phyloP scores from a whole-genome alignment of 352 stramenopile genomes.

The Globisporangium parvum region DNA sequence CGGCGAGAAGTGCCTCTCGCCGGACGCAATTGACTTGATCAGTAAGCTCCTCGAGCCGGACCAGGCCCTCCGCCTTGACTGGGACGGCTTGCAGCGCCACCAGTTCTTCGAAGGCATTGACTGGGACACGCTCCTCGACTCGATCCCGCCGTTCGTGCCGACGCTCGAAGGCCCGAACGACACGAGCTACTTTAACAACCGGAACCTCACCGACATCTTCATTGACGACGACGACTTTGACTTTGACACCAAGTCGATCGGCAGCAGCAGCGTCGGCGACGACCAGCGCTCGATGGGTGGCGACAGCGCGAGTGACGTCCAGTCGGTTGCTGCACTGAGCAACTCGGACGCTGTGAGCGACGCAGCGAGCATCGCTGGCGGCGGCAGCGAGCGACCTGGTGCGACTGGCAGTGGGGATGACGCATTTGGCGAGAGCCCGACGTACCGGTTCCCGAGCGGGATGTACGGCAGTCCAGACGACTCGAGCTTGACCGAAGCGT shows the following conservation, averaged over 20 bases:
- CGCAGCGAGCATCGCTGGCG: conserved; percentile 2
- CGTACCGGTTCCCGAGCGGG: conserved; percentile 52
- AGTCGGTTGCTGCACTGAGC: not conserved
- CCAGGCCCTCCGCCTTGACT: conserved; percentile 53
- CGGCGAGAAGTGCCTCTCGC: conserved; percentile 82
- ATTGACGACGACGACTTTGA: conserved; percentile 81
- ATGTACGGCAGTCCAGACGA: conserved; percentile 53
- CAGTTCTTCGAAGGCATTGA: conserved; percentile 75
- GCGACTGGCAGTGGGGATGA: no score
- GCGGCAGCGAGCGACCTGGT: not conserved
- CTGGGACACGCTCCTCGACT: conserved; percentile 76
- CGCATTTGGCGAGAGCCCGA: conserved; percentile 16
- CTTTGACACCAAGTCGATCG: conserved; percentile 33
- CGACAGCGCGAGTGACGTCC: not conserved
- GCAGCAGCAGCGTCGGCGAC: conserved; percentile 14
- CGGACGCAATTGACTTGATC: conserved; percentile 79
- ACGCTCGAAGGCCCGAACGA: conserved; percentile 81
- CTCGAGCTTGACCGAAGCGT: conserved; percentile 38
- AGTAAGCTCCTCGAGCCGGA: conserved; percentile 69
- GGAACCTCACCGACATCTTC: conserved; percentile 81
- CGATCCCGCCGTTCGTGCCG: conserved; percentile 80
- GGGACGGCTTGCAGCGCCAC: conserved; percentile 57
- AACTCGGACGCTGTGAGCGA: conserved; percentile 11
- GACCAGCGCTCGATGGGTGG: conserved; percentile 3
- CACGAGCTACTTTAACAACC: conserved; percentile 90